Conservation (phyloP, 108 stramenopile genomes). For the Cyclostephanos tholiformis region DNA sequence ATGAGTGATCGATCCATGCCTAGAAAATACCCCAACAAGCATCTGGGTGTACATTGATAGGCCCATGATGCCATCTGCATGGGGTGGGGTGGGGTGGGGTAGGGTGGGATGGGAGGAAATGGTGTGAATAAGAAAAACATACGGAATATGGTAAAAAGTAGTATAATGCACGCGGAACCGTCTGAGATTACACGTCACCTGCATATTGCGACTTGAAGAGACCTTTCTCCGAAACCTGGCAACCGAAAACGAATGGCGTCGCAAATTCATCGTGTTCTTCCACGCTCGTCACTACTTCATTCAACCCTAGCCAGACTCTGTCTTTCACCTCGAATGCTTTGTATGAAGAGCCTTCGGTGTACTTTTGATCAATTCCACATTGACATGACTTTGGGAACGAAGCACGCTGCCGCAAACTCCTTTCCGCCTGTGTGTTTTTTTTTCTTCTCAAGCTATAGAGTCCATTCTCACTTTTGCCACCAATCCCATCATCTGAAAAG, state of each 20-base stretch:
- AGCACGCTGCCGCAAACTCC: not conserved
- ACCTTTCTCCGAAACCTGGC: conserved; percentile 86
- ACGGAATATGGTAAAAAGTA: too few species aligned
- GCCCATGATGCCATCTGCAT: conserved; percentile 94
- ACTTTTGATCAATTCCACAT: conserved; percentile 65
- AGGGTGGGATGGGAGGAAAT: too few species aligned
- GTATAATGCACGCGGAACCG: too few species aligned
- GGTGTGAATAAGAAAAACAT: too few species aligned
- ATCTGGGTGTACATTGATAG: conserved; percentile 65
- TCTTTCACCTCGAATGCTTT: conserved; percentile 76
- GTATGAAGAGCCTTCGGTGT: conserved; percentile 82
- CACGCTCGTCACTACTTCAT: conserved; percentile 12
- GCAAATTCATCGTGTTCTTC: conserved; percentile 38
- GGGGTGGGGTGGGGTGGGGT: too few species aligned
- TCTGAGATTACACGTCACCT: conserved; percentile 70
- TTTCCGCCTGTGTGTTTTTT: not conserved
- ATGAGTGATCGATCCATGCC: conserved; percentile 51
- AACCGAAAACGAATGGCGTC: conserved; percentile 90
- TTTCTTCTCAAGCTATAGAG: conserved; percentile 2
- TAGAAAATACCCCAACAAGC: conserved; percentile 45
- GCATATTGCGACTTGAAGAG: conserved; percentile 93
- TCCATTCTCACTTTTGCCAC: conserved; percentile 22
- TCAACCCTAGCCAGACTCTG: conserved; percentile 68
- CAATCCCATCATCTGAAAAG: conserved; percentile 23
- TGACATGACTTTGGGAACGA: conserved; percentile 25